Conservation (phyloP, 1,139 yeast species). For the Kodamaea ohmeri region DNA sequence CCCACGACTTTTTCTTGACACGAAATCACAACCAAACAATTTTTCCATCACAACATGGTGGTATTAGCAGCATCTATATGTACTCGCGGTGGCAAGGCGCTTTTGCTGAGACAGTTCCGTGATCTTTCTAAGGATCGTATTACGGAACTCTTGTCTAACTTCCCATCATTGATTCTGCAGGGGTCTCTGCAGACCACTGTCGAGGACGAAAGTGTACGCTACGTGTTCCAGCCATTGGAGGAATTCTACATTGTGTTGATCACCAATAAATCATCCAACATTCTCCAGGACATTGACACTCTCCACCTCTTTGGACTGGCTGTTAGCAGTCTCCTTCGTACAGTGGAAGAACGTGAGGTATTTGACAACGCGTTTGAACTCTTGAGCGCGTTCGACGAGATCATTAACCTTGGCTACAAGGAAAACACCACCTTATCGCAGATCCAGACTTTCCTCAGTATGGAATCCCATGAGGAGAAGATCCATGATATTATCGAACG, state of each 20-base stretch:
- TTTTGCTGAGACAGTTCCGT: conserved; percentile 88
- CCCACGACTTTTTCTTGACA: conserved; percentile 14
- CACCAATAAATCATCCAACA: conserved; percentile 89
- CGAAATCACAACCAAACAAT: conserved; percentile 11
- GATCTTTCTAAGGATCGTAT: conserved; percentile 85
- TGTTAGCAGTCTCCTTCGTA: conserved; percentile 69
- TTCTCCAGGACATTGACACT: conserved; percentile 91
- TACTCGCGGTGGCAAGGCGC: conserved; percentile 92
- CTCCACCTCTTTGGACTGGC: conserved; percentile 82
- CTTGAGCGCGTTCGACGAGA: conserved; percentile 90
- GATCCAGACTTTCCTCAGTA: conserved; percentile 85
- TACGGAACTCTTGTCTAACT: conserved; percentile 79
- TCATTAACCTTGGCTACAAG: conserved; percentile 82
- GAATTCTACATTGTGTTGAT: conserved; percentile 89
- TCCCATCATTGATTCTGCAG: conserved; percentile 73
- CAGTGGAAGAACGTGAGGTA: conserved; percentile 79
- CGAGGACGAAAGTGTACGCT: conserved; percentile 90
- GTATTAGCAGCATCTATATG: conserved; percentile 93
- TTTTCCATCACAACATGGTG: conserved; percentile 17
- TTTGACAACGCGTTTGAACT: conserved; percentile 85
- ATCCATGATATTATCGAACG: conserved; percentile 97
- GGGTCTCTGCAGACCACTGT: conserved; percentile 90
- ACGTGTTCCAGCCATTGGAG: conserved; percentile 94
- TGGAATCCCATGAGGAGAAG: conserved; percentile 98
- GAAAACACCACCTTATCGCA: conserved; percentile 83